Conservation (phyloP, 208 protist species). For the Acanthamoeba royreba region DNA sequence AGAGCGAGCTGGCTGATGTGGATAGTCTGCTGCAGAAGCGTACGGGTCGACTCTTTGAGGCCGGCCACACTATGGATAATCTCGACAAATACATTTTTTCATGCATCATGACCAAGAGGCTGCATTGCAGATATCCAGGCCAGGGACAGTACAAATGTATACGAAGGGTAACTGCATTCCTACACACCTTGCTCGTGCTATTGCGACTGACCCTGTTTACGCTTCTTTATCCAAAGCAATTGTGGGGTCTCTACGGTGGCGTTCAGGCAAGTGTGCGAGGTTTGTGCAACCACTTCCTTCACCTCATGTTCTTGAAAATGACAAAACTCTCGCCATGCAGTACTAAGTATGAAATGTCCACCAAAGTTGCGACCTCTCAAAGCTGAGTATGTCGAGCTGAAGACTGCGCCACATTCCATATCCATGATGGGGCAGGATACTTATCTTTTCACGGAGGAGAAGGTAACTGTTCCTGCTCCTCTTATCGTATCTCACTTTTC, state of each 20-base stretch:
- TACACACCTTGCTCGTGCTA: background rate
- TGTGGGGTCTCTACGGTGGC: background rate
- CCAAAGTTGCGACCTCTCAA: background rate
- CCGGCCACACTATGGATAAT: background rate
- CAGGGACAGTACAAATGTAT: background rate
- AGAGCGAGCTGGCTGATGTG: background rate
- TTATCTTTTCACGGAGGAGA: background rate
- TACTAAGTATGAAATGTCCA: background rate
- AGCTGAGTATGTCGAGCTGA: background rate
- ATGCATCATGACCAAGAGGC: background rate
- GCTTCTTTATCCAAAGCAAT: background rate
- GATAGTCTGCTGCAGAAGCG: background rate
- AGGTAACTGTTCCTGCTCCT: background rate
- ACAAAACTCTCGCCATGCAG: background rate
- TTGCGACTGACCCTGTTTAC: background rate
- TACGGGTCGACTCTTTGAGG: background rate
- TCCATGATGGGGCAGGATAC: background rate
- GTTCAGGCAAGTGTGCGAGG: background rate
- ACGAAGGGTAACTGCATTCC: background rate
- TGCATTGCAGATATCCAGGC: background rate
- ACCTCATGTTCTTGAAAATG: background rate
- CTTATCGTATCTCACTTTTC: background rate
- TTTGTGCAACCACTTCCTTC: background rate
- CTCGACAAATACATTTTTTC: slow-evolving; percentile 8
- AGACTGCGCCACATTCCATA: background rate